Base-by-base conservation (phyloP, 768 basidiomycete species). In the Termitomyces sp. region DNA sequence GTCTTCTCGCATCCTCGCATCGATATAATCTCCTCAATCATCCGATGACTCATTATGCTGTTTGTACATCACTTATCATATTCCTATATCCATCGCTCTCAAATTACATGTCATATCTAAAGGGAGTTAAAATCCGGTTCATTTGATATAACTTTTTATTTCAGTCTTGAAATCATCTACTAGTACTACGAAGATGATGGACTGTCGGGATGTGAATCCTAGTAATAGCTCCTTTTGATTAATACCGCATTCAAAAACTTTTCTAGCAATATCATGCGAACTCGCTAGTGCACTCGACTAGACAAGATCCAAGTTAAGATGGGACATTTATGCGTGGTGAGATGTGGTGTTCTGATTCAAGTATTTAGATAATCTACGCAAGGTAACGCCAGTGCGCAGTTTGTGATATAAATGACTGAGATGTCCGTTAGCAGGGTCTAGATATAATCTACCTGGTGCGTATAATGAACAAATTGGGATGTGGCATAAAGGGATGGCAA, bases 91-190 rank as follows among this genome's bases (percentile, higher is more conserved):
- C 62, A 53, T n/a, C 49, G 45, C 59, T 63, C 49, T 63, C 59
- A 39, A 57, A 55, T 56, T 49, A 57, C 59, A 63, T 58, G 51
- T 56, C 57, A 58, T 52, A 60, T 58, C 51, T 63, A 51, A 60
- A 47, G 59, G 56, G 58, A 49, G 43, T 21, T 30, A 39, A 48
- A 55, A 39, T 34, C 28, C 50, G 34, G 35, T 37, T 12, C 44
- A 47, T 16, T 32, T 52, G 54, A 46, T 47, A 37, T 19, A 41
- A 42, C 46, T 30, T 37, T n/a, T 43, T 43, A 27, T 23, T 6
- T 43, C 21, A 42, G 37, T 32, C 52, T 32, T n/a, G 2, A 30
- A 52, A 21, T 12, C 37, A 21, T 43, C 30, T 17, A 37, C 35
- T 17, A 17, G 35, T 37, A 37, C 35, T 37, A 16, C n/a, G 3